These are phyloP conservation scores for Psidium guajava DNA, from an alignment of 345 rosid species.

Conservation along the genomic window DNA sequence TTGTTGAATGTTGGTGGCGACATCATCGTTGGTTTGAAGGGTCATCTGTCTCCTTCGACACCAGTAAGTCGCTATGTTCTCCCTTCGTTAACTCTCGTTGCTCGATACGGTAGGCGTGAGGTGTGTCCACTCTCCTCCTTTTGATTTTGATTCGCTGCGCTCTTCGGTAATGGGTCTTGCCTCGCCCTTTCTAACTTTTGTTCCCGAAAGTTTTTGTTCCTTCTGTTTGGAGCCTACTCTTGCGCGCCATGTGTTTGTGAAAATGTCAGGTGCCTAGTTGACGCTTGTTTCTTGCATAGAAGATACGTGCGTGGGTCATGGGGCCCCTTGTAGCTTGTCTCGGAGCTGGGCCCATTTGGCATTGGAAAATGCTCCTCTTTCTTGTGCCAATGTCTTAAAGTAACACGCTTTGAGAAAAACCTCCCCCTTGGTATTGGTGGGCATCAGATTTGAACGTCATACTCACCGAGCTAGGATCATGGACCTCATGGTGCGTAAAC, in stretches of 20 bases:
- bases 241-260: not conserved
- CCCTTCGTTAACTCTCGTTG: not conserved
- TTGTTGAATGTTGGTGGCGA: not conserved
- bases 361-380: not conserved
- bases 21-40: not conserved
- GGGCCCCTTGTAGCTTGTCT: not conserved
- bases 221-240: not conserved
- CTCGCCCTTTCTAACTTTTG: accelerated
- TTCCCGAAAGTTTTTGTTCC: not conserved
- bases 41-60: not conserved
- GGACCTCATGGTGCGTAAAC: not conserved
- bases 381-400: not conserved
- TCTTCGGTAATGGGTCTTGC: not conserved
- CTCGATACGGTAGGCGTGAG: accelerated
- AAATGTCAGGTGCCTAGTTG: not conserved
- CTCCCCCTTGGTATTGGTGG: not conserved
- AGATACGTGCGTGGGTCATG: not conserved
- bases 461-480: not conserved
- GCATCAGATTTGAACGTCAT: not conserved
- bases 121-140: not conserved
- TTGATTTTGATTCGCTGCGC: not conserved
- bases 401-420: not conserved
- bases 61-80: not conserved
- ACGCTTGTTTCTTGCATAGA: not conserved
- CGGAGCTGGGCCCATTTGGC: no score